These are phyloP conservation scores for Debaryomyces sp. DNA, from an alignment of 1,139 yeast genomes.

Conservation along the genomic window DNA sequence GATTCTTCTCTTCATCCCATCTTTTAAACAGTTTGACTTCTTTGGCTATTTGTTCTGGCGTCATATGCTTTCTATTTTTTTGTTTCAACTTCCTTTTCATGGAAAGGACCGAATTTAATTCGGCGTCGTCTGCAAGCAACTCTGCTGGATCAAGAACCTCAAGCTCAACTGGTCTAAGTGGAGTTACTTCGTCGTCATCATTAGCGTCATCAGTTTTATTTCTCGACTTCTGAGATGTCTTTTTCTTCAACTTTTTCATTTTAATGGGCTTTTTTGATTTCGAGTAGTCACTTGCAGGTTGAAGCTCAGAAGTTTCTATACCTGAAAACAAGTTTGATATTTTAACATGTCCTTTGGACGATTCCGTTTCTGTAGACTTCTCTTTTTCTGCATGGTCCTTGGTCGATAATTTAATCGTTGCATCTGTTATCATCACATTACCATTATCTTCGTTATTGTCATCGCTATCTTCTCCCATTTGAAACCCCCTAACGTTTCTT, in stretches of 20 bases:
- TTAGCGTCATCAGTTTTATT: constrained; percentile 10
- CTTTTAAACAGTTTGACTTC: constrained; percentile 41
- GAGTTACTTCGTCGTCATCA: constrained; percentile 27
- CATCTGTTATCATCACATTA: constrained; percentile 14
- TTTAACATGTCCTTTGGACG: neutral
- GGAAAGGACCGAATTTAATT: constrained; percentile 47
- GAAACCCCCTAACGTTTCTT: constrained; percentile 18
- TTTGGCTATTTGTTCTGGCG: constrained; percentile 51
- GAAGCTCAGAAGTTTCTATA: constrained; percentile 23
- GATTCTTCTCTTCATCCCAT: constrained; percentile 31
- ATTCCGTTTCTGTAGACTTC: constrained; percentile 10
- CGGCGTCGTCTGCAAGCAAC: constrained; percentile 46
- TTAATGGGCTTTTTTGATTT: constrained; percentile 37
- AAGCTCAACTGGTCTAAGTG: constrained; percentile 35
- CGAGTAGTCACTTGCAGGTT: constrained; percentile 8
- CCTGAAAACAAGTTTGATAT: constrained; percentile 27
- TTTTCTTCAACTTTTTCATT: constrained; percentile 50
- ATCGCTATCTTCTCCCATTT: constrained; percentile 18
- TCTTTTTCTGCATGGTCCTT: neutral
- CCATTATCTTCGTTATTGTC: constrained; percentile 18
- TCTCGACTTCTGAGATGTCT: constrained; percentile 17
- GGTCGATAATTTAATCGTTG: constrained; percentile 12
- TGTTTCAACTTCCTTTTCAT: constrained; percentile 44
- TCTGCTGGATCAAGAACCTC: constrained; percentile 24
- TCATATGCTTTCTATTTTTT: constrained; percentile 26